Conservation (phyloP, 768 basidiomycete genomes). For the Amanita pseudoporphyria region DNA sequence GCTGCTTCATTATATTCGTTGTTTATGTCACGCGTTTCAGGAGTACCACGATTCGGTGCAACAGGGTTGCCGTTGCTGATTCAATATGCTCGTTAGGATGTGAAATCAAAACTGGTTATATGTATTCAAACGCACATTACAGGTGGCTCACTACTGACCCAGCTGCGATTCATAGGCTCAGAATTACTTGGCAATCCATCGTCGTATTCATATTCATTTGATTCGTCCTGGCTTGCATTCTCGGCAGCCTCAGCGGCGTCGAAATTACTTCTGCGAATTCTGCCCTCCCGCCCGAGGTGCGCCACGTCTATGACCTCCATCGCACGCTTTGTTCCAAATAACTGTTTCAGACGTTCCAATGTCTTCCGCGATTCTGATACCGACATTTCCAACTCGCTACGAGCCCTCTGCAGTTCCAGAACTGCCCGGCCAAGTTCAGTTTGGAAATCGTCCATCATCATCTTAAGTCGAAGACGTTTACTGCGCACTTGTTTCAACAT, state of each 20-base stretch:
- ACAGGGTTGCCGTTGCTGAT: not conserved
- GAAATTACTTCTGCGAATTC: not conserved
- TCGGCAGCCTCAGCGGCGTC: not conserved
- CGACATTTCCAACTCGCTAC: not conserved
- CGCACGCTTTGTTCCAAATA: not conserved
- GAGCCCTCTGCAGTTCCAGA: conserved; percentile 6
- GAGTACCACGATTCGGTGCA: not conserved
- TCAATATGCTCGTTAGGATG: not conserved
- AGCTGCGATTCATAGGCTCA: not conserved
- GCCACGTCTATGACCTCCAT: not conserved
- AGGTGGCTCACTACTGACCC: not conserved
- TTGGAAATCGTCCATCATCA: not conserved
- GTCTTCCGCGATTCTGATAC: not conserved
- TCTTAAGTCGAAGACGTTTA: not conserved
- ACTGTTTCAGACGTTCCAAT: not conserved
- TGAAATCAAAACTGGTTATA: not conserved
- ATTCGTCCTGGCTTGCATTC: not conserved
- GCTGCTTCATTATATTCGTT: not conserved
- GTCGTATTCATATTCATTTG: not conserved
- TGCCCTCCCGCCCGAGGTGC: not conserved
- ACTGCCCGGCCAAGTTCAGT: conserved; percentile 1
- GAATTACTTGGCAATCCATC: not conserved
- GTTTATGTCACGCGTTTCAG: no score
- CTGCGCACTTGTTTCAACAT: conserved; percentile 5
- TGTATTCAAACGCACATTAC: not conserved